Conservation (phyloP, 2,329 filamentous ascomycete species). For the Rhynchosporium secalis region DNA sequence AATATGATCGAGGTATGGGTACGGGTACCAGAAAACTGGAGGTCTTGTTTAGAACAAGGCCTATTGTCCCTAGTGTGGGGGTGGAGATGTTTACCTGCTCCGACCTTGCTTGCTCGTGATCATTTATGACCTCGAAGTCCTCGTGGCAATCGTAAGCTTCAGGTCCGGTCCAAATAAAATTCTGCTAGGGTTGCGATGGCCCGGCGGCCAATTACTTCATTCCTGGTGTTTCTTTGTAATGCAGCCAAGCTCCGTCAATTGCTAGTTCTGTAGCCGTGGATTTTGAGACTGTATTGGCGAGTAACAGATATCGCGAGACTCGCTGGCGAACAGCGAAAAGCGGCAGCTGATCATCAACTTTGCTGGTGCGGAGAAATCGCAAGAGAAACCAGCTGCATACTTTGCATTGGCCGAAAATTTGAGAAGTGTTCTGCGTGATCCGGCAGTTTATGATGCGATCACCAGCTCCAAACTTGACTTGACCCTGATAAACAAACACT, state of each 20-base stretch:
- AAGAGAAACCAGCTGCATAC: constrained; percentile 3
- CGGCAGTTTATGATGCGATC: constrained; percentile 11
- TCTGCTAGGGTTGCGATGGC: constrained; percentile 18
- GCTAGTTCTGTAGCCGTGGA: constrained; percentile 17
- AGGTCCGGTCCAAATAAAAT: constrained; percentile 9
- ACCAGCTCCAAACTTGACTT: constrained; percentile 12
- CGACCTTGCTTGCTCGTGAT: constrained; percentile 14
- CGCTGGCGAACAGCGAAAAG: constrained; percentile 16
- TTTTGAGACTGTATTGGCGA: constrained; percentile 21
- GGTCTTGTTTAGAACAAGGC: constrained; percentile 5
- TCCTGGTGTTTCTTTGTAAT: constrained; percentile 3
- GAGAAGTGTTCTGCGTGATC: not conserved
- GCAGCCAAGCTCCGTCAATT: constrained; percentile 14
- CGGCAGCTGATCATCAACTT: constrained; percentile 25
- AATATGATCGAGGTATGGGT: constrained; percentile 4
- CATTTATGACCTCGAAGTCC: constrained; percentile 24
- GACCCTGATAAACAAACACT: not conserved
- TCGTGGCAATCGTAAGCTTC: constrained; percentile 30
- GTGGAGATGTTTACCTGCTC: constrained; percentile 15
- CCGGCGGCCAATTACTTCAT: constrained; percentile 21
- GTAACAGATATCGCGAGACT: constrained; percentile 27
- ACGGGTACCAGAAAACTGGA: constrained; percentile 2
- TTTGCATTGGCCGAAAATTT: not conserved
- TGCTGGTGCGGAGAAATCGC: constrained; percentile 14
- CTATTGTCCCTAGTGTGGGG: constrained; percentile 27